Base-by-base conservation (phyloP, 352 stramenopile genomes). In the Globisporangium rhizosaccharum region DNA sequence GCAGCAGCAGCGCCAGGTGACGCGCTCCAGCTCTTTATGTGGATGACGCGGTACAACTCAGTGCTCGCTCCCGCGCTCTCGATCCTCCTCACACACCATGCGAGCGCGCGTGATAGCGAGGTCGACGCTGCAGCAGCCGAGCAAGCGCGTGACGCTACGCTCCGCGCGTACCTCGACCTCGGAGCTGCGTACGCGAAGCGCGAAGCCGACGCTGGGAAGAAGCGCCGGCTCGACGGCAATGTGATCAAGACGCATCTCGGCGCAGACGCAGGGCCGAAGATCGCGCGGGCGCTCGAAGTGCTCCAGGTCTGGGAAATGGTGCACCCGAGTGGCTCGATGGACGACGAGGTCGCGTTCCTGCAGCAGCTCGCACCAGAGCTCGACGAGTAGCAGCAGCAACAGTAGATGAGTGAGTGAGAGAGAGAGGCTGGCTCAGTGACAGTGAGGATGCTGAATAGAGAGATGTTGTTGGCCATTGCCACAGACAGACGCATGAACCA, bases 1-100 rank as follows among this genome's bases (percentile, higher is more conserved):
- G 2, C n/a, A 18, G 53, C 1, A 26, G 39, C 17, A n/a, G 30
- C 17, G 33, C 25, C n/a, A 15, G 54, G 65, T 14, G 72, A 82
- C 57, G 66, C 68, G 2, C 15, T 90, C 6, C 73, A 82, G 69
- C 68, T 82, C 1, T 83, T 82, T 46, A 73, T 90, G 61, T 90
- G 81, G 81, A 84, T 85, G 65, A 75, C 63, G 48, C 73, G 76
- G 53, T 90, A 88, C 66, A 58, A 76, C 54, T 74, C 71, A 17
- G 81, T 88, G 47, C 47, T 88, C 9, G 62, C 63, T 5, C 72
- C 78, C 6, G 75, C 78, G 0, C 61, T 90, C 25, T 73, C 76
- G 6, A 82, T 82, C 36, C 63, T 90, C 20, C 56, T 77, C 10
- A 69, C 81, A 23, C 54, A 68, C 18, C 44, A 66, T 50, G 7